Evolutionary conservation across 2,329 filamentous ascomycete species (phyloP), one percentile per base, ranked within the genome.

Genomic region (Hypoxylon sp.): DNA sequence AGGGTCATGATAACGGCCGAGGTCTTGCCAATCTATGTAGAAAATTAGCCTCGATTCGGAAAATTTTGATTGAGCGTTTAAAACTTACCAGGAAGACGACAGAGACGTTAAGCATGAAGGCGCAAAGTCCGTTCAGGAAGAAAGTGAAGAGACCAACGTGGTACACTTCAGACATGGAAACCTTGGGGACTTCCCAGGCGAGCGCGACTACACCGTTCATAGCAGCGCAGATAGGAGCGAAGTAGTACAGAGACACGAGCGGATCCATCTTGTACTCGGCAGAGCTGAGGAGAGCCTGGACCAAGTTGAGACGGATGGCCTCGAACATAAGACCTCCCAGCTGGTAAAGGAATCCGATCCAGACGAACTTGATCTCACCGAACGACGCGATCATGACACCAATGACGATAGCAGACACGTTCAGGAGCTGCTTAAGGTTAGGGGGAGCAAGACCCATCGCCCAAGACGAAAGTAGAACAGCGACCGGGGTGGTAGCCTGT

Each of bases 361-460:
- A 84, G 75, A 93, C 91, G 79, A 99, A 99, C 79, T 94, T 90
- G 81, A 99, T 97, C 84, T 99, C 96, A 76, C 96, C 96, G 70
- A 97, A 88, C 1, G 95, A 97, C 53, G 96, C 96, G 77, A 99
- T 93, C 72, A 98, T 85, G 74, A 98, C 94, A 85, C 96, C 96
- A 58, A 98, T 81, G 57, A 98, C 96, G 75, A 99, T 99, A 79
- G 95, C 87, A 45, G 93, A 96, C 69, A 99, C 94, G 79, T 99
- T 99, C 78, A 93, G 87, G 75, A 99, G 91, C 52, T 93, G 92
- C 84, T 90, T 94, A 73, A 96, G 79, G 83, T 94, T 97, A 59
- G 93, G 92, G 68, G 93, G 89, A 13, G 93, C 89, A 56, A 97
- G 89, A 64, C 94, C 93, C 76, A 98, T 90, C 58, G 86, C 85